Conservation (phyloP, 345 rosid genomes). For the Physaria fendleri region DNA sequence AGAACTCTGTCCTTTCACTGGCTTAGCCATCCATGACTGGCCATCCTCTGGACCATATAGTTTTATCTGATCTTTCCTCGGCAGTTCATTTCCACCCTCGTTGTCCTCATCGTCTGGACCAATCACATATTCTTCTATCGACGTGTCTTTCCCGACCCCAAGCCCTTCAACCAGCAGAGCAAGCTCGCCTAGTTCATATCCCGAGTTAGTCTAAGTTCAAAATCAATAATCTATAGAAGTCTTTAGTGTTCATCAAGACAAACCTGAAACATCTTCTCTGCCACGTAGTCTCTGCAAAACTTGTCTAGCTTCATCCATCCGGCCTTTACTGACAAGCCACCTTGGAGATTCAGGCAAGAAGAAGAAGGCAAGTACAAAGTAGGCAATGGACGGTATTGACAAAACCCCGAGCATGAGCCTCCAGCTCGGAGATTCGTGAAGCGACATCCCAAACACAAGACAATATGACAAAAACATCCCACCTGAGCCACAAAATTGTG, state of each 20-base stretch:
- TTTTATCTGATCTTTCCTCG: conserved; percentile 32
- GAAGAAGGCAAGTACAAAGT: conserved; percentile 47
- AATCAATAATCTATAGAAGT: conserved; percentile 1
- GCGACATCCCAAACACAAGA: conserved; percentile 79
- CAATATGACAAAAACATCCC: conserved; percentile 84
- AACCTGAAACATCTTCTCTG: conserved; percentile 83
- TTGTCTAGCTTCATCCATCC: conserved; percentile 62
- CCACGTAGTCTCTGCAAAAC: conserved; percentile 76
- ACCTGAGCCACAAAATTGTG: conserved; percentile 71
- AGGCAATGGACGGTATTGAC: conserved; percentile 55
- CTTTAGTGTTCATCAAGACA: conserved; percentile 15
- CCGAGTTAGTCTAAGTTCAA: neutral
- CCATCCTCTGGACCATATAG: conserved; percentile 71
- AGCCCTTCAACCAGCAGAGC: conserved; percentile 92
- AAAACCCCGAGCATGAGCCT: conserved; percentile 81
- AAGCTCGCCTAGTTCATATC: conserved; percentile 61
- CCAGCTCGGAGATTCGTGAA: conserved; percentile 65
- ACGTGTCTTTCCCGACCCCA: conserved; percentile 70
- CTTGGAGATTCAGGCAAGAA: conserved; percentile 92
- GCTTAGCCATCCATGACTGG: conserved; percentile 81
- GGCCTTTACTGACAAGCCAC: conserved; percentile 91
- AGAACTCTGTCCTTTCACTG: conserved; percentile 60
- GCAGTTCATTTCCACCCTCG: conserved; percentile 36
- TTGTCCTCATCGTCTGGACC: conserved; percentile 49
- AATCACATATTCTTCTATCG: conserved; percentile 75